A percentile compares a stretch with the other conserved stretches of the same genome.
These are phyloP conservation scores for Penicillium crustosum DNA, from an alignment of 2,329 filamentous ascomycete genomes.

Conservation along the genomic window DNA sequence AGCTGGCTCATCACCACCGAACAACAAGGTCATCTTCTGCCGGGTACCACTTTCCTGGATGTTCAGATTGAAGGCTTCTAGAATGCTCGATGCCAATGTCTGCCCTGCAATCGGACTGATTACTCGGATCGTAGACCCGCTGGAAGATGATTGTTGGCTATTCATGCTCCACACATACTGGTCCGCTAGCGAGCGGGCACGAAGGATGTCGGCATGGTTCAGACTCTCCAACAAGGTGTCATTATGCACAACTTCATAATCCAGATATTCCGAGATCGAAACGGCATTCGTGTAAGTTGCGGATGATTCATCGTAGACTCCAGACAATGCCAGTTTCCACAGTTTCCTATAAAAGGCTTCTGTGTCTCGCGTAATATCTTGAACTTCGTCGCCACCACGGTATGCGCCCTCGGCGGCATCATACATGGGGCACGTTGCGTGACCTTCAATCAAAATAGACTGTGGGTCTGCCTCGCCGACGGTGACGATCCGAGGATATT, in stretches of 20 bases:
- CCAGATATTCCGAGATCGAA: constrained; percentile 57
- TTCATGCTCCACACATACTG: constrained; percentile 50
- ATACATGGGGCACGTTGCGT: constrained; percentile 46
- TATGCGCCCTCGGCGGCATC: constrained; percentile 43
- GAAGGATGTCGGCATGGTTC: constrained; percentile 32
- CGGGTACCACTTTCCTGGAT: constrained; percentile 38
- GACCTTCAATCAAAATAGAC: constrained; percentile 53
- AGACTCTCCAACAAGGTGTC: constrained; percentile 38
- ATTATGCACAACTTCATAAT: constrained; percentile 57
- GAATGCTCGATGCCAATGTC: constrained; percentile 42
- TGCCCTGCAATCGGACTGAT: constrained; percentile 46
- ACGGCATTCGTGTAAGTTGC: constrained; percentile 55
- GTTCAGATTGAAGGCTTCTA: constrained; percentile 42
- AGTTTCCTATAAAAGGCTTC: constrained; percentile 50
- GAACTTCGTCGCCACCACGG: constrained; percentile 42
- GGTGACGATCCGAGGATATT: constrained; percentile 55
- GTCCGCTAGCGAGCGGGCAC: constrained; percentile 50
- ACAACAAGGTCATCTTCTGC: constrained; percentile 50
- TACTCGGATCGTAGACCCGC: constrained; percentile 24
- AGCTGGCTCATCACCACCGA: constrained; percentile 52
- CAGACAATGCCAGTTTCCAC: constrained; percentile 45
- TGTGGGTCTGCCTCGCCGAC: constrained; percentile 48
- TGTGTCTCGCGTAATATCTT: constrained; percentile 38
- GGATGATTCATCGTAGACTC: constrained; percentile 37
- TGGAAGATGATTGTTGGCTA: constrained; percentile 44